Conservation (phyloP, 1,139 yeast species). For the Kodamaea suecica region DNA sequence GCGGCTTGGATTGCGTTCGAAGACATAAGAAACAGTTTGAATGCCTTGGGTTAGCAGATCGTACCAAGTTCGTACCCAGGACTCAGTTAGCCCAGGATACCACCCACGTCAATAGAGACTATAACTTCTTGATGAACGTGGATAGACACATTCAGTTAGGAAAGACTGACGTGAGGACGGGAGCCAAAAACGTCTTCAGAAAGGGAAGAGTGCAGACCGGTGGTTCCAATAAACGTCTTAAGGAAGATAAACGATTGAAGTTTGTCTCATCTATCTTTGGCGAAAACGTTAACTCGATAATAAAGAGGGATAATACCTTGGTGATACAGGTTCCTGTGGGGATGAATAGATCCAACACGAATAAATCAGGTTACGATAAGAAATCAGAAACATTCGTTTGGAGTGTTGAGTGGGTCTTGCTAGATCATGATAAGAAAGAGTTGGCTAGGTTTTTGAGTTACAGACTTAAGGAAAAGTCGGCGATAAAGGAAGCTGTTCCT, state of each 20-base stretch:
- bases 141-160: slow-evolving; percentile 56
- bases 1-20: slow-evolving; percentile 69
- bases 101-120: slow-evolving; percentile 70
- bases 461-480: slow-evolving; percentile 40
- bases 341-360: slow-evolving; percentile 65
- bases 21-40: slow-evolving; percentile 59
- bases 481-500: slow-evolving; percentile 41
- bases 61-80: slow-evolving; percentile 53
- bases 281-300: slow-evolving; percentile 25
- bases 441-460: slow-evolving; percentile 40
- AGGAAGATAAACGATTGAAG: slow-evolving; percentile 25
- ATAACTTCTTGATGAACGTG: slow-evolving; percentile 65
- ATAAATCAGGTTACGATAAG: slow-evolving; percentile 75
- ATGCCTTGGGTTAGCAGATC: slow-evolving; percentile 70
- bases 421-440: slow-evolving; percentile 26
- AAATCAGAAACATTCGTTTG: slow-evolving; percentile 61
- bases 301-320: slow-evolving; percentile 39
- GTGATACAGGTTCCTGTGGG: slow-evolving; percentile 61
- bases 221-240: slow-evolving; percentile 25
- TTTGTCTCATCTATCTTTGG: slow-evolving; percentile 21
- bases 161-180: slow-evolving; percentile 44
- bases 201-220: slow-evolving; percentile 3
- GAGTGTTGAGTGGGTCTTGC: slow-evolving; percentile 73
- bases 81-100: slow-evolving; percentile 33
- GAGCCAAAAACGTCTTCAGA: slow-evolving; percentile 37